Base-by-base conservation (phyloP, 1,139 yeast genomes). In the Debaryomycetaceae sp. region DNA sequence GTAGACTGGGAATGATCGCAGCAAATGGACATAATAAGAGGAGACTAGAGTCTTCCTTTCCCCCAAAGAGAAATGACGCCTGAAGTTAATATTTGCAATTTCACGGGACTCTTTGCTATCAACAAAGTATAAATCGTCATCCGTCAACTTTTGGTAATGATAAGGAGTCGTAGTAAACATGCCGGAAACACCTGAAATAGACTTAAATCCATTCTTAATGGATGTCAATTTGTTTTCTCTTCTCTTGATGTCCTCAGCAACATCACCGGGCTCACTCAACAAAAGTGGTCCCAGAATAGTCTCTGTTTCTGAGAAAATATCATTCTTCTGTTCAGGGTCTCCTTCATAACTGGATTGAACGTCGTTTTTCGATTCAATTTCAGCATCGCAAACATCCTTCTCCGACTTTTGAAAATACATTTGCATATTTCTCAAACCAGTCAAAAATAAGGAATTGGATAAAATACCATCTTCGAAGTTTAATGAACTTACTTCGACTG, bases 1-100 rank as follows among this genome's bases (percentile, higher is more conserved):
- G 63, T 87, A 87, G 5, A 84, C 70, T 0, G 97, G 96, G 14
- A 87, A 65, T 2, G 86, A 78, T 50, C 86, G 78, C 49, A 79
- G 83, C 27, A 90, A 63, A 62, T 88, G 87, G 6, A 87, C 77
- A 56, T 80, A 84, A 57, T 87, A 91, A 1, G 89, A 75, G 0
- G 96, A 83, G 0, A 84, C 63, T 45, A 91, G 68, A 6, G 61
- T 60, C 39, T 79, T 81, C 3, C 71, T 63, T 1, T 71, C 73
- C 6, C 76, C 69, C 9, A 89, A 66, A 0, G 93, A 80, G 56
- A 91, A 91, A 56, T 84, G 87, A 1, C 67, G 60, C 45, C 80
- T 72, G 60, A 83, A 91, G 47, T 87, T 69, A 22, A 56, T 62
- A 45, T 71, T 76, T 31, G 80, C 80, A n/a, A 63, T 65, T 3